Conservation (phyloP, 768 basidiomycete genomes). For the Calocybe indica region DNA sequence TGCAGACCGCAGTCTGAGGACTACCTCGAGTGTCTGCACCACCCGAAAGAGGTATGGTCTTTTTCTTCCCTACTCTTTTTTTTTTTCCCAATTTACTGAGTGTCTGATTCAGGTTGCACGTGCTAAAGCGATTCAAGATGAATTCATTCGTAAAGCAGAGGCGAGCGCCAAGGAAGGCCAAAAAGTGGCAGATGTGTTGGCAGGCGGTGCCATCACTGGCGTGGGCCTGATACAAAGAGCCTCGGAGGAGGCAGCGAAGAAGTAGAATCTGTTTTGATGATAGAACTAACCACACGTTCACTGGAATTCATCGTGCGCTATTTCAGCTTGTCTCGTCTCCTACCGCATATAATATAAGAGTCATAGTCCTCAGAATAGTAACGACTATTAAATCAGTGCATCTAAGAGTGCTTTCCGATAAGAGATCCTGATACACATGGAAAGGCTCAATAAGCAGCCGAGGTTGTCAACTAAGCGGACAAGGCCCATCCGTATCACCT, state of each 20-base stretch:
- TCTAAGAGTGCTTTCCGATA: no score
- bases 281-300: background rate
- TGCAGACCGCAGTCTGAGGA: conserved; percentile 74
- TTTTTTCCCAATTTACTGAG: background rate
- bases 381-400: no score
- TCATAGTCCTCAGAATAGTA: no score
- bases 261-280: background rate
- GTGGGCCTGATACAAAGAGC: conserved; percentile 68
- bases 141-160: conserved; percentile 63
- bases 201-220: conserved; percentile 69
- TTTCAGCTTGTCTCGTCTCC: no score
- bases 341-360: no score
- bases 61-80: background rate
- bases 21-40: conserved; percentile 90
- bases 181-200: conserved; percentile 64
- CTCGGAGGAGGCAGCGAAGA: conserved; percentile 13
- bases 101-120: conserved; percentile 30
- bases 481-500: no score
- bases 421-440: no score
- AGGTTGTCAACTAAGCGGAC: no score
- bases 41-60: conserved; percentile 72
- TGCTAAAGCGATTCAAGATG: conserved; percentile 63
- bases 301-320: no score
- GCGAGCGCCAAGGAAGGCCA: conserved; percentile 63
- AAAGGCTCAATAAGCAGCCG: no score